A percentile compares a stretch with the other conserved stretches of the same genome.
phyloP scores from a whole-genome alignment of 73 alveolate species.

The Tetrahymena borealis region DNA sequence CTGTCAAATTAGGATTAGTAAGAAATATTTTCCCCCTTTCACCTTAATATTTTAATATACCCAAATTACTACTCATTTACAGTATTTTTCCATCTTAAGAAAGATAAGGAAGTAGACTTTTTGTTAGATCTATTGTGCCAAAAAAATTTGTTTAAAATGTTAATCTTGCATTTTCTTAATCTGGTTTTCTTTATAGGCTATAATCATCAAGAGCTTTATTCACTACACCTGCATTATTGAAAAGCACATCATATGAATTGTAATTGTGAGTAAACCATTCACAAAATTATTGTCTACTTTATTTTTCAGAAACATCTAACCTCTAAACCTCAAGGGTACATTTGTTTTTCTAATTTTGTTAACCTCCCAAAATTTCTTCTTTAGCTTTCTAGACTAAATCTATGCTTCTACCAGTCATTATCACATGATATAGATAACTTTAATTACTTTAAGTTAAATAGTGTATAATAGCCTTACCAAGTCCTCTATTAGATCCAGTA shows the following conservation, averaged over 20 bases:
- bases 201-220: background rate
- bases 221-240: background rate
- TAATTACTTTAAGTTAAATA: background rate
- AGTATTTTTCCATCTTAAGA: background rate
- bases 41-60: background rate
- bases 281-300: background rate
- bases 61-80: background rate
- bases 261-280: background rate
- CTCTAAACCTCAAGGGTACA: background rate
- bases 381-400: background rate
- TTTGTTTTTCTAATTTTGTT: background rate
- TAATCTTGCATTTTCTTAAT: background rate
- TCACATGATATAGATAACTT: background rate
- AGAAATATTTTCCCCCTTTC: background rate
- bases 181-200: background rate
- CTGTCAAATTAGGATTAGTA: background rate
- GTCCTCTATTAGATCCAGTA: background rate
- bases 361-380: background rate
- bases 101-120: background rate
- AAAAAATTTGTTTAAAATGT: background rate
- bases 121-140: background rate
- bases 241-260: background rate
- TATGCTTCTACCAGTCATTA: background rate
- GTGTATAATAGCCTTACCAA: background rate
- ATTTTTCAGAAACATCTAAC: background rate